These are phyloP conservation scores for Bruguiera sexangula DNA, from an alignment of 345 rosid genomes.

Conservation along the genomic window DNA sequence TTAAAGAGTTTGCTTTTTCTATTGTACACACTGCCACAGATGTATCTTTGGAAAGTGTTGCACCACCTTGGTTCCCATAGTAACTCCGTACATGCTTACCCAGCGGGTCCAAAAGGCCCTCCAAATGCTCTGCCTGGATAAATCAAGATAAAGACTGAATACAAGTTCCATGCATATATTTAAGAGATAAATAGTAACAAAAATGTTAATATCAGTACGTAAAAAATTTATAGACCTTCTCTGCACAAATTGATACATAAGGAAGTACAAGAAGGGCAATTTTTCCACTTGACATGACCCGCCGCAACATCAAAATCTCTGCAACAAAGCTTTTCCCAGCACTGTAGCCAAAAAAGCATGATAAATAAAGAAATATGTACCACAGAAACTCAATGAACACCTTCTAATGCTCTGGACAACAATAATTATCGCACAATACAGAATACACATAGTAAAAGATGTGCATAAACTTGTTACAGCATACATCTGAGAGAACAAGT, in stretches of 20 bases:
- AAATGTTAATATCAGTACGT: conserved; percentile 13
- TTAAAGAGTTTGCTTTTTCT: conserved; percentile 91
- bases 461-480: conserved; percentile 8
- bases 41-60: conserved; percentile 92
- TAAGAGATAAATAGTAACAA: conserved; percentile 8
- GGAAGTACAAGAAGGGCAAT: conserved; percentile 93
- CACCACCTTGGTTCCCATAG: conserved; percentile 96
- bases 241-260: conserved; percentile 91
- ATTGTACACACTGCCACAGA: conserved; percentile 97
- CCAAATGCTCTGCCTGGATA: conserved; percentile 89
- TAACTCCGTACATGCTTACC: conserved; percentile 90
- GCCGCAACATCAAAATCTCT: conserved; percentile 91
- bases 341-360: conserved; percentile 39
- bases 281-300: conserved; percentile 75
- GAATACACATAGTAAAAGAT: not conserved
- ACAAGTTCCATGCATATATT: not conserved
- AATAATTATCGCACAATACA: conserved; percentile 6
- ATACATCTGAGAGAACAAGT: conserved; percentile 11
- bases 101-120: conserved; percentile 83
- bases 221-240: conserved; percentile 55
- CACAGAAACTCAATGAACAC: not conserved
- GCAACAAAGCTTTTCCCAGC: conserved; percentile 99
- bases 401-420: not conserved
- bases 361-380: conserved; percentile 14
- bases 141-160: conserved; percentile 4